Evolutionary conservation across 2,329 filamentous ascomycete species (phyloP), one percentile per base, ranked within the genome.

Genomic region (Phoma sp.): DNA sequence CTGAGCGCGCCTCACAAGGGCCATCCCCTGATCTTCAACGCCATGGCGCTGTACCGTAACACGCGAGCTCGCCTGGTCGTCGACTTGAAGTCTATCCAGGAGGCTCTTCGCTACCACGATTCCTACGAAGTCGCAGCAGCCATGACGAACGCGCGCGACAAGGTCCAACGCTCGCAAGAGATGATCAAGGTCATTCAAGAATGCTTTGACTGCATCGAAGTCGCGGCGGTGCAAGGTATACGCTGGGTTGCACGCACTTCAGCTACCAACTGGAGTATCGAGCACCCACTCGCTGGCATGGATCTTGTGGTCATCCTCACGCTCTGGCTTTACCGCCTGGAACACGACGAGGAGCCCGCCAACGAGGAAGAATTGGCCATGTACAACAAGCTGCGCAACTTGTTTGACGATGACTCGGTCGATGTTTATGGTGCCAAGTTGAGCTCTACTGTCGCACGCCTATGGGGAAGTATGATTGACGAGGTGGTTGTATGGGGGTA

Each of bases 401-500:
- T 98, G 67, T 96, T 96, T 72, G 91, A 95, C 68, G 94, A 96
- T 72, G 93, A 98, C 71, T 86, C 91, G 49, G 89, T 94, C 55
- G 91, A 96, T 70, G 83, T 87, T 22, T 91, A 91, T 74, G 89
- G 88, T 62, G 84, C 87, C 47, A 93, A 96, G 74, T 82, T 99
- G 65, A 97, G 94, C 81, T 95, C 93, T n/a, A 92, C 92, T 47
- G 94, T 99, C 38, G 93, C 94, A 60, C 88, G 91, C 69, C 86
- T 98, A 40, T 99, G 95, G 95, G 95, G 94, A 68, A 94, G 92
- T 62, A 97, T 98, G 89, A 88, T 98, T 63, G 95, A 98, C 74
- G 95, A 97, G 79, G 95, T 98, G 61, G 94, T 98, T 66, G 95
- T 99, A 58, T 98, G 95, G 95, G 95, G 95, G 92, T 96, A 88